phyloP scores from a whole-genome alignment of 1,284 basidiomycete genomes.

The Microbotryomycetes sp. region DNA sequence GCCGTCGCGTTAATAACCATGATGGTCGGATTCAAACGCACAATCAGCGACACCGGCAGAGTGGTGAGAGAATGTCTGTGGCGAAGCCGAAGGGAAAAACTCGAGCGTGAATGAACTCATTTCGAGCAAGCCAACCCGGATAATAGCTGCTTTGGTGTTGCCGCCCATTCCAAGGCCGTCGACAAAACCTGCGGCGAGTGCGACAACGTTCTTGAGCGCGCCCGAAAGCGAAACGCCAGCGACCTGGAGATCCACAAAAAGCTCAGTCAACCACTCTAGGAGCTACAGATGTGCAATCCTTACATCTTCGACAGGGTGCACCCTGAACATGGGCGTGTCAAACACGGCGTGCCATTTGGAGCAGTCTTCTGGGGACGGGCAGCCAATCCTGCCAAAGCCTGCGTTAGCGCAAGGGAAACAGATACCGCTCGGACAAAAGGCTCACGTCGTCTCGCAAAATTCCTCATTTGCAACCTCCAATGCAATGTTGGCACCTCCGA shows the following conservation, averaged over 20 bases:
- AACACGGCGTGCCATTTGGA: constrained; percentile 43
- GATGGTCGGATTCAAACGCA: neutral
- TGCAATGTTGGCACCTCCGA: constrained; percentile 54
- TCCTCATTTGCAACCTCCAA: constrained; percentile 50
- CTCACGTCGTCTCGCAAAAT: constrained; percentile 50
- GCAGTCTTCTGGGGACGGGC: constrained; percentile 45
- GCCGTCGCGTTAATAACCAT: too few species aligned
- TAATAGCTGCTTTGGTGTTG: constrained; percentile 54
- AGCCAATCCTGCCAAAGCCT: constrained; percentile 42
- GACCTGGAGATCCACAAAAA: constrained; percentile 50
- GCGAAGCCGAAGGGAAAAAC: constrained; percentile 50
- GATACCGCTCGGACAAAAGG: neutral
- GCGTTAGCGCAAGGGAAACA: neutral
- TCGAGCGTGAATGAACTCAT: constrained; percentile 49
- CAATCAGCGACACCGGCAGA: constrained; percentile 50
- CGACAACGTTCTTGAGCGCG: constrained; percentile 52
- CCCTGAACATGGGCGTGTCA: constrained; percentile 47
- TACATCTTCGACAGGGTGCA: constrained; percentile 35
- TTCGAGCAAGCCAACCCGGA: constrained; percentile 50
- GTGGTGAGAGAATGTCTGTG: constrained; percentile 49
- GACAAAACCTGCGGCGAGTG: constrained; percentile 48
- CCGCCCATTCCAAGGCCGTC: constrained; percentile 52
- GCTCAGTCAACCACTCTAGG: too few species aligned
- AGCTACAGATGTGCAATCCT: too few species aligned
- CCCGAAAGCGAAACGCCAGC: constrained; percentile 52